Percentiles rank a stretch among this genome's conserved stretches.
These are phyloP conservation scores for Biancaea sappan DNA, from an alignment of 306 rosid genomes.

Conservation along the genomic window DNA sequence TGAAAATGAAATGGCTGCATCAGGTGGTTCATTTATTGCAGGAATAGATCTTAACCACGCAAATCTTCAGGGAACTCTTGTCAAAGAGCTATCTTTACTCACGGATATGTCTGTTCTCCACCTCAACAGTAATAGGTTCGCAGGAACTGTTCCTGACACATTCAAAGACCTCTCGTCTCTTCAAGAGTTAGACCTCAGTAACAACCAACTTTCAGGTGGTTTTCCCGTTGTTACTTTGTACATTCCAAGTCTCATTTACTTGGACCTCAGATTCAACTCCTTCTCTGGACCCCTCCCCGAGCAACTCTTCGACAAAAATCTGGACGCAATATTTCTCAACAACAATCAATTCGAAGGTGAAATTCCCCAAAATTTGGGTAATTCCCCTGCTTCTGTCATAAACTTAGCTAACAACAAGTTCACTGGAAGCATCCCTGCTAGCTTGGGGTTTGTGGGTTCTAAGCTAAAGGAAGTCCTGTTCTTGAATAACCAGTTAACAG, in stretches of 20 bases:
- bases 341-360: slow-evolving; percentile 77
- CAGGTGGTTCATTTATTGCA: slow-evolving; percentile 47
- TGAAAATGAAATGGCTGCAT: slow-evolving; percentile 23
- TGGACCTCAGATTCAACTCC: slow-evolving; percentile 87
- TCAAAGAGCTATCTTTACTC: slow-evolving; percentile 73
- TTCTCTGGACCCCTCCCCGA: slow-evolving; percentile 76
- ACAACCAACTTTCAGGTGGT: slow-evolving; percentile 79
- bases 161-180: slow-evolving; percentile 56
- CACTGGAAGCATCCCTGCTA: slow-evolving; percentile 66
- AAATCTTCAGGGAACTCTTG: slow-evolving; percentile 77
- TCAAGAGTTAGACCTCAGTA: slow-evolving; percentile 86
- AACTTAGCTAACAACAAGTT: slow-evolving; percentile 79
- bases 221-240: slow-evolving; percentile 59
- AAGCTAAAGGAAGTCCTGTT: slow-evolving; percentile 71
- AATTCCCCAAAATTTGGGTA: slow-evolving; percentile 75
- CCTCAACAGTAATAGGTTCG: slow-evolving; percentile 75
- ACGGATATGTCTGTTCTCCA: slow-evolving; percentile 71
- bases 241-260: slow-evolving; percentile 72
- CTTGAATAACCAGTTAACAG: slow-evolving; percentile 75
- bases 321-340: slow-evolving; percentile 88
- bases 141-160: slow-evolving; percentile 68
- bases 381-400: slow-evolving; percentile 91
- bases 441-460: slow-evolving; percentile 67
- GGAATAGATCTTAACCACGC: slow-evolving; percentile 97
- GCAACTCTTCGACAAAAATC: slow-evolving; percentile 54